phyloP scores from a whole-genome alignment of 2,329 filamentous ascomycete species.

The Emmonsia crescens region DNA sequence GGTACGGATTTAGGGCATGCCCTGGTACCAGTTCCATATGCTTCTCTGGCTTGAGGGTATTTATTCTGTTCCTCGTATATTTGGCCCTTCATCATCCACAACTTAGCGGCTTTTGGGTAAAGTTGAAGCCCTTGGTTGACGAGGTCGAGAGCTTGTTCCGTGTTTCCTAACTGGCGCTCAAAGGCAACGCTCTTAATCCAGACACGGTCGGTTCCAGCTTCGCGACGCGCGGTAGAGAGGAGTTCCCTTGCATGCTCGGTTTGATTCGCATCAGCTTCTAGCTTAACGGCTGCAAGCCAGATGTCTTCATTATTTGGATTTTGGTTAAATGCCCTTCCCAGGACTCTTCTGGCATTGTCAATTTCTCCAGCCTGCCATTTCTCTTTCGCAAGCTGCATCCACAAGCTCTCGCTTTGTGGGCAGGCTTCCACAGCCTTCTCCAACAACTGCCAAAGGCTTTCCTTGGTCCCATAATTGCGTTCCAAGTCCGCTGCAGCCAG shows the following conservation, averaged over 20 bases:
- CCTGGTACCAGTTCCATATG: slow-evolving; percentile 78
- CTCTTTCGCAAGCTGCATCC: slow-evolving; percentile 93
- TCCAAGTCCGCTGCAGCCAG: slow-evolving; percentile 84
- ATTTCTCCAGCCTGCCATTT: slow-evolving; percentile 84
- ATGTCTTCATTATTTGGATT: slow-evolving; percentile 97
- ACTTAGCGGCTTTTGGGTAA: slow-evolving; percentile 75
- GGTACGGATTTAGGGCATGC: slow-evolving; percentile 74
- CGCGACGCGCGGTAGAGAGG: slow-evolving; percentile 68
- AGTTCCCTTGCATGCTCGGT: slow-evolving; percentile 72
- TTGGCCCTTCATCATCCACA: slow-evolving; percentile 99
- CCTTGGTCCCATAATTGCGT: slow-evolving; percentile 73
- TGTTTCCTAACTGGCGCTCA: slow-evolving; percentile 71
- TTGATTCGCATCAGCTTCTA: slow-evolving; percentile 83
- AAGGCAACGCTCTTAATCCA: slow-evolving; percentile 96
- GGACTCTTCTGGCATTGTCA: slow-evolving; percentile 72
- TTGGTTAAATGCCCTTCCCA: slow-evolving; percentile 84
- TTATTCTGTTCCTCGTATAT: slow-evolving; percentile 81
- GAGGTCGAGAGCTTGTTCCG: slow-evolving; percentile 72
- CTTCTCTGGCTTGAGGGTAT: slow-evolving; percentile 74
- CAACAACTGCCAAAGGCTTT: slow-evolving; percentile 71
- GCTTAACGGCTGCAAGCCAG: slow-evolving; percentile 90
- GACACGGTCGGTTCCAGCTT: slow-evolving; percentile 88
- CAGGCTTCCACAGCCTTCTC: slow-evolving; percentile 92
- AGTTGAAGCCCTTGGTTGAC: slow-evolving; percentile 75
- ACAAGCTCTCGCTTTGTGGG: slow-evolving; percentile 79